Evolutionary conservation across 2,329 filamentous ascomycete genomes (phyloP), one percentile per base, ranked within the genome.

Genomic region (Stagonosporopsis chrysanthemi): DNA sequence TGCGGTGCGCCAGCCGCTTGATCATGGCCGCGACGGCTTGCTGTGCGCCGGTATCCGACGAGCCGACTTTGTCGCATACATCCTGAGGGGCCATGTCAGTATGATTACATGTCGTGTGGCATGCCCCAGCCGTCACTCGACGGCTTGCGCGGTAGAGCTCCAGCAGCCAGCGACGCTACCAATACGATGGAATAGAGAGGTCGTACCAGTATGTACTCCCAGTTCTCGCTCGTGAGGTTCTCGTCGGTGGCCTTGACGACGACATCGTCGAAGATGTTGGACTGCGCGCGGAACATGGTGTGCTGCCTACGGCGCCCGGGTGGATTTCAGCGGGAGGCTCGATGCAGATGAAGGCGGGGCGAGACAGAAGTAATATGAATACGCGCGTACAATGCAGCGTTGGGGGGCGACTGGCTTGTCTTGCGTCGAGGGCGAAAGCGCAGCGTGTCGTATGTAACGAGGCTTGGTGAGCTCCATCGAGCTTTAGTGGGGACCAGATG

Each of bases 241-340:
- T 99, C 95, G 79, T 99, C 95, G 54, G 95, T 99, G 73, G 95
- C 93, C 80, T 90, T 90, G 72, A 86, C 88, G 76, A 90, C 86
- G 66, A 85, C 85, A 70, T 90, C 88, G 76, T 90, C 88, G 67
- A 90, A 90, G 43, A 84, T 82, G 76, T 90, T 89, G 74, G 86
- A 84, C 77, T 88, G 78, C 29, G 78, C 76, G 64, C 80, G 78
- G 63, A 82, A 82, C 80, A 82, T 82, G 64, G 39, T 70, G 58
- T 55, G 40, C 54, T 56, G 53, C 53, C 53, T 56, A 22, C 39
- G 33, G 53, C 19, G 31, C 15, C 14, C 7, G 19, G 46, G 15
- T 12, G 29, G 28, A 14, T 15, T 14, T 33, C 14, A 9, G 7
- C 22, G 14, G 19, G 26, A 29, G 14, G 38, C 12, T 29, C 24